Evolutionary conservation across 2,329 filamentous ascomycete genomes (phyloP), one percentile per base, ranked within the genome.

Genomic region (Beauveria australis): DNA sequence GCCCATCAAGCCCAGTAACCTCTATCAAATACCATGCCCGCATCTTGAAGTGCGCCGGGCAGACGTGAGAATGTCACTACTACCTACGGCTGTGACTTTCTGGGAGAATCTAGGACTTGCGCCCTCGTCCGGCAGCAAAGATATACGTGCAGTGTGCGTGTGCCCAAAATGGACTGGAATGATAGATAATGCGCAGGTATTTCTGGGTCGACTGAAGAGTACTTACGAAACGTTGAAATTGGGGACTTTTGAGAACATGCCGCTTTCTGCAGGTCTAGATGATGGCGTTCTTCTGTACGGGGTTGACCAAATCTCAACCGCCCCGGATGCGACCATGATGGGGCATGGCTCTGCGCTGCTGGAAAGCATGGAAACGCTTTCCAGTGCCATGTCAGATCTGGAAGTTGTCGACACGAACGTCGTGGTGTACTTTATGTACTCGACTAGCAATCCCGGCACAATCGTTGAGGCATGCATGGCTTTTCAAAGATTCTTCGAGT

Each of bases 91-190:
- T 0, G 76, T 93, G 22, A 76, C 81, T 1, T 96, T 94, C 68
- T 95, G 91, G 91, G 90, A 94, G 69, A 86, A 87, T 52, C 76
- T 95, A 19, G 89, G 89, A 0, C 78, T 96, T 1, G 84, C 84
- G 1, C 91, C 91, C 3, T 83, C 84, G 9, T 84, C 84, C 62
- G 88, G 89, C 0, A 69, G 78, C 8, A 95, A 95, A 71, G 84
- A 93, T 63, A 76, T 94, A 33, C 79, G 81, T 41, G 82, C 86
- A 0, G 81, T 90, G 53, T 91, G 88, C 68, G 76, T 94, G 2
- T 89, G 87, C 64, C 89, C 90, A 0, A 77, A 81, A 55, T 83
- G 83, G 66, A 81, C 82, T 30, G 85, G 87, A 1, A 75, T 93
- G 66, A 72, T 76, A 43, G 81, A 85, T 48, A 82, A 83, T 53